A percentile compares a stretch with the other conserved stretches of the same genome.
phyloP scores from a whole-genome alignment of 768 basidiomycete species.

The Termitomyces titanicus region DNA sequence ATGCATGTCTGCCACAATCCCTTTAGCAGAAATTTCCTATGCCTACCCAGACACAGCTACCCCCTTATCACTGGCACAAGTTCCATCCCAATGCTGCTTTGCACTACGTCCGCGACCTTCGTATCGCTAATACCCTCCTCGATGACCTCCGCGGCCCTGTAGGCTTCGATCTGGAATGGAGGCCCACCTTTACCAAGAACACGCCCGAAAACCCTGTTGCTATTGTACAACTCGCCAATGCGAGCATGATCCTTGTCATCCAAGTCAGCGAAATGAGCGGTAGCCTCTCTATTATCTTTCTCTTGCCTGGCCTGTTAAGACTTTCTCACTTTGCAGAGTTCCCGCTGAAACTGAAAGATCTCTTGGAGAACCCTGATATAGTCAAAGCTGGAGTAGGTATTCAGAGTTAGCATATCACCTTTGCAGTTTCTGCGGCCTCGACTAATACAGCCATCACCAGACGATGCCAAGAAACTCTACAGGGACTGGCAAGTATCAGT shows the following conservation, averaged over 20 bases:
- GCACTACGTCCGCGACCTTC: constrained; percentile 32
- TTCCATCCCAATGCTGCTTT: constrained; percentile 26
- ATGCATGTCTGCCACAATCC: constrained; percentile 14
- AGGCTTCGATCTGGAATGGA: constrained; percentile 84
- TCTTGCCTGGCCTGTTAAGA: neutral
- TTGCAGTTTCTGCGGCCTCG: constrained; percentile 5
- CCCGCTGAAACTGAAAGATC: constrained; percentile 42
- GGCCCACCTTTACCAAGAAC: constrained; percentile 54
- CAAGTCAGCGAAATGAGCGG: constrained; percentile 62
- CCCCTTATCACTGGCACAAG: constrained; percentile 33
- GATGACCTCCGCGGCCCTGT: constrained; percentile 31
- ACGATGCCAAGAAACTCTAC: constrained; percentile 65
- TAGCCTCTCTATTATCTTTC: constrained; percentile 16
- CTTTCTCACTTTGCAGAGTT: constrained; percentile 36
- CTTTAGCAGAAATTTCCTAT: neutral
- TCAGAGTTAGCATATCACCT: constrained; percentile 44
- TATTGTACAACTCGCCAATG: constrained; percentile 67
- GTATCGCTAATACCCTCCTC: constrained; percentile 29
- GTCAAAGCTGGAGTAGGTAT: constrained; percentile 74
- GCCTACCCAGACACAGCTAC: constrained; percentile 3
- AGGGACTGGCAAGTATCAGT: constrained; percentile 41
- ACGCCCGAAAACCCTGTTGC: constrained; percentile 62
- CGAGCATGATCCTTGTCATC: constrained; percentile 52
- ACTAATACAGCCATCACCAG: constrained; percentile 31
- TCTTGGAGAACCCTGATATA: constrained; percentile 52